Evolutionary conservation across 169 alveolate genomes (phyloP).

Genomic region (Plasmodium malariae): DNA sequence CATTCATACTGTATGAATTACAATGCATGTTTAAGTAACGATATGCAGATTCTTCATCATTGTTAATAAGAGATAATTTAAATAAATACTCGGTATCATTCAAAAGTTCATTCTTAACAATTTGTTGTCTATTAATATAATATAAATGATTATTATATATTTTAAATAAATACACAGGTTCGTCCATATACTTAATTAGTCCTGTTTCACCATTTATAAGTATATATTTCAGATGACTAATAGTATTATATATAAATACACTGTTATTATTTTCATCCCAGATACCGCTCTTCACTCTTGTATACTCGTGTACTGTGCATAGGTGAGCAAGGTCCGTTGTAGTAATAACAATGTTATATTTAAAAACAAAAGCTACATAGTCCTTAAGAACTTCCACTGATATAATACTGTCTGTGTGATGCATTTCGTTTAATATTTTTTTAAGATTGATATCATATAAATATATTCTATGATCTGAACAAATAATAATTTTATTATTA

Average conservation of each 20-base stretch:
- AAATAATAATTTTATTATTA: constrained; percentile 46
- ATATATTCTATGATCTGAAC: constrained; percentile 46
- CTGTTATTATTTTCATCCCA: constrained; percentile 80
- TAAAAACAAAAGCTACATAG: constrained; percentile 80
- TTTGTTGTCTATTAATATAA: constrained; percentile 44
- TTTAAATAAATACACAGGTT: constrained; percentile 66
- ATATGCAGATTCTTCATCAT: constrained; percentile 44
- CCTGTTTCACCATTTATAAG: constrained; percentile 72
- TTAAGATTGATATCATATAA: constrained; percentile 59
- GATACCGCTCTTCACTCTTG: constrained; percentile 80
- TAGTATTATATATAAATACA: constrained; percentile 79
- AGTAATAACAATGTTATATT: constrained; percentile 78
- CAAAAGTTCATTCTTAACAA: constrained; percentile 5
- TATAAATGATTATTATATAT: constrained; percentile 34
- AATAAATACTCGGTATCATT: constrained; percentile 61
- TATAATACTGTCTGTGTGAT: constrained; percentile 78
- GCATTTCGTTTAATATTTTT: constrained; percentile 43
- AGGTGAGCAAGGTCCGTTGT: constrained; percentile 78
- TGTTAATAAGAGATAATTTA: constrained; percentile 41
- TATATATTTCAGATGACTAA: constrained; percentile 56
- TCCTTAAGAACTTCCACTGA: constrained; percentile 77
- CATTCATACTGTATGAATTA: not conserved
- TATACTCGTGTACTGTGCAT: constrained; percentile 76
- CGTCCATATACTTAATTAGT: constrained; percentile 58
- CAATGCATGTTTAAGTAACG: constrained; percentile 27